phyloP scores from a whole-genome alignment of 352 stramenopile species.

The Phytophthora foliorum region DNA sequence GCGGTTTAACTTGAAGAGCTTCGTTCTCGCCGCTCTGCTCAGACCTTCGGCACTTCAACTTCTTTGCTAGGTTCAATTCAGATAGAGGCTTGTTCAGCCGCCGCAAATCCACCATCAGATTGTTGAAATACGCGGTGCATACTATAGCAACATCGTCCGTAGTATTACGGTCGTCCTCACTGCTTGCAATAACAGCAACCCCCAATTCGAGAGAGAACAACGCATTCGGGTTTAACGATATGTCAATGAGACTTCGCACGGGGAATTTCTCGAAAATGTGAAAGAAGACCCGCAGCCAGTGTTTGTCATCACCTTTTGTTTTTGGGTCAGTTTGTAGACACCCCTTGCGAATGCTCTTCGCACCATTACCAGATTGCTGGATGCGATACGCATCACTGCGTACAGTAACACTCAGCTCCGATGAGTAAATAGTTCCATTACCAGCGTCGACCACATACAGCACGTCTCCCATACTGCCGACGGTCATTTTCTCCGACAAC shows the following conservation, averaged over 20 bases:
- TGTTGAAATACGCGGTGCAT: constrained; percentile 34
- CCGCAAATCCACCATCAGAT: constrained; percentile 56
- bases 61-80: constrained; percentile 22
- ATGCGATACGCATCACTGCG: constrained; percentile 69
- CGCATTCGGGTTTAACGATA: constrained; percentile 16
- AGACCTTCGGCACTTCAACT: constrained; percentile 14
- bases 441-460: constrained; percentile 43
- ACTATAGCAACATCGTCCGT: neutral
- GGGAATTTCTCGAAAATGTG: constrained; percentile 77
- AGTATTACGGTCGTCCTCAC: neutral
- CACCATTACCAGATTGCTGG: constrained; percentile 31
- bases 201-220: constrained; percentile 23
- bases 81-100: constrained; percentile 47
- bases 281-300: constrained; percentile 51
- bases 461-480: constrained; percentile 16
- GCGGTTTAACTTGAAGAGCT: neutral
- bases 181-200: constrained; percentile 4
- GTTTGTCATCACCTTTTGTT: neutral
- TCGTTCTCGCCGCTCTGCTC: neutral
- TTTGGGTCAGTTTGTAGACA: constrained; percentile 7
- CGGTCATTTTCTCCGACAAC: constrained; percentile 14
- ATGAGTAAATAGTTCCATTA: constrained; percentile 7
- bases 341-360: neutral
- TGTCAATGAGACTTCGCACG: constrained; percentile 37
- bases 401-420: constrained; percentile 44